Conservation (phyloP, 2,329 filamentous ascomycete species). For the Fusarium nelsonii region DNA sequence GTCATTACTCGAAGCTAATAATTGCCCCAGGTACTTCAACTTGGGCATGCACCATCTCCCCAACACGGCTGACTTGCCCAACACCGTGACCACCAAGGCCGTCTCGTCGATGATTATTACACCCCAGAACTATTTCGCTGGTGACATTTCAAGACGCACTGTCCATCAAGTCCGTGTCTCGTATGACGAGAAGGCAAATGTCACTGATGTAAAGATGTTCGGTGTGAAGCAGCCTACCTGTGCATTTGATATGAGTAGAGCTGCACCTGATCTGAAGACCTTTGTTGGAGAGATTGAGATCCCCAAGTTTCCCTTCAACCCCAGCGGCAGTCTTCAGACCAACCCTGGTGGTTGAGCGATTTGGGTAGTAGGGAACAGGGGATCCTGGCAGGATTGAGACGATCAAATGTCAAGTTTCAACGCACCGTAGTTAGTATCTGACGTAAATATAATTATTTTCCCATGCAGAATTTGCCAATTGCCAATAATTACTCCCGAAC, state of each 20-base stretch:
- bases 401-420: no score
- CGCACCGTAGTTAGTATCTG: no score
- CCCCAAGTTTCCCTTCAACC: slow-evolving; percentile 34
- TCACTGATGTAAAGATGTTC: slow-evolving; percentile 28
- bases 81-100: slow-evolving; percentile 27
- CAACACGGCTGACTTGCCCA: slow-evolving; percentile 32
- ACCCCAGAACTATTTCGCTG: slow-evolving; percentile 31
- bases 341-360: slow-evolving; percentile 31
- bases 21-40: slow-evolving; percentile 22
- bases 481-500: no score
- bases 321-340: slow-evolving; percentile 36
- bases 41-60: slow-evolving; percentile 37
- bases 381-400: no score
- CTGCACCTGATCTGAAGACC: slow-evolving; percentile 13
- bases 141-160: slow-evolving; percentile 28
- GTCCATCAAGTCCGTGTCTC: slow-evolving; percentile 26
- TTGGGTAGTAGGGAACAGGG: no score
- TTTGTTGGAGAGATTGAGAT: slow-evolving; percentile 37
- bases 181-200: slow-evolving; percentile 10
- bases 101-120: slow-evolving; percentile 32
- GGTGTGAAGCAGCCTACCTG: slow-evolving; percentile 32
- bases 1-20: not conserved
- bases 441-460: no score
- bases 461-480: no score
- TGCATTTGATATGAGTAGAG: slow-evolving; percentile 15